A percentile compares a stretch with the other conserved stretches of the same genome.
phyloP scores from a whole-genome alignment of 257 asterid species.

The Paraleonurus japonicus region DNA sequence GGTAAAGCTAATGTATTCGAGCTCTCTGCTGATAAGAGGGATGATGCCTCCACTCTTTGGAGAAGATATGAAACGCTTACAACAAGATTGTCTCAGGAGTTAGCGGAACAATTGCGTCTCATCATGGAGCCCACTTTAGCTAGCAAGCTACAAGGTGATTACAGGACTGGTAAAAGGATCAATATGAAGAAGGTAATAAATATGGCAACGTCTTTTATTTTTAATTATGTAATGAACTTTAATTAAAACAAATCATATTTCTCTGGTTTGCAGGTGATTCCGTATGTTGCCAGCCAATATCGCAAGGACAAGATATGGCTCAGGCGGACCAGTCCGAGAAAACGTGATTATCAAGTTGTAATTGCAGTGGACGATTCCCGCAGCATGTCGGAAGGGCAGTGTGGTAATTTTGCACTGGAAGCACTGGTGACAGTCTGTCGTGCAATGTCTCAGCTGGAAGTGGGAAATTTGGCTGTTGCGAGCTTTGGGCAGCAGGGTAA shows the following conservation, averaged over 20 bases:
- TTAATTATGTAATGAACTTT: background rate
- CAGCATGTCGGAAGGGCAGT: constrained; percentile 82
- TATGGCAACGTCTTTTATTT: background rate
- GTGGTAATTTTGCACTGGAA: constrained; percentile 83
- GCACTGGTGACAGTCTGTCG: constrained; percentile 93
- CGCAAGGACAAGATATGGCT: constrained; percentile 94
- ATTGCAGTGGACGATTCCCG: constrained; percentile 95
- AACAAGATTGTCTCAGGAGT: constrained; percentile 83
- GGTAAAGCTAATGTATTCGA: constrained; percentile 52
- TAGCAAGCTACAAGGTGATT: constrained; percentile 95
- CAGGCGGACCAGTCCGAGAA: constrained; percentile 83
- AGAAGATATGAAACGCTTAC: constrained; percentile 67
- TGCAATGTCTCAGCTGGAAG: constrained; percentile 96
- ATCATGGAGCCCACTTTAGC: constrained; percentile 95
- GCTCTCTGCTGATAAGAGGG: constrained; percentile 45
- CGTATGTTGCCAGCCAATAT: constrained; percentile 83
- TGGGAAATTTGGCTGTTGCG: constrained; percentile 82
- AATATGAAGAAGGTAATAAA: constrained; percentile 88
- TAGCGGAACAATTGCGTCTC: constrained; percentile 90
- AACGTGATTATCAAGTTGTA: constrained; percentile 92
- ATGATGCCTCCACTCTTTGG: constrained; percentile 72
- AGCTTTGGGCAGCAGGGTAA: constrained; percentile 97
- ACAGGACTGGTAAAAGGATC: constrained; percentile 94
- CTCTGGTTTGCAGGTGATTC: constrained; percentile 64
- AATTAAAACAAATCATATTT: background rate